These are phyloP conservation scores for Jaltomata sinuosa DNA, from an alignment of 257 asterid species.

Conservation along the genomic window DNA sequence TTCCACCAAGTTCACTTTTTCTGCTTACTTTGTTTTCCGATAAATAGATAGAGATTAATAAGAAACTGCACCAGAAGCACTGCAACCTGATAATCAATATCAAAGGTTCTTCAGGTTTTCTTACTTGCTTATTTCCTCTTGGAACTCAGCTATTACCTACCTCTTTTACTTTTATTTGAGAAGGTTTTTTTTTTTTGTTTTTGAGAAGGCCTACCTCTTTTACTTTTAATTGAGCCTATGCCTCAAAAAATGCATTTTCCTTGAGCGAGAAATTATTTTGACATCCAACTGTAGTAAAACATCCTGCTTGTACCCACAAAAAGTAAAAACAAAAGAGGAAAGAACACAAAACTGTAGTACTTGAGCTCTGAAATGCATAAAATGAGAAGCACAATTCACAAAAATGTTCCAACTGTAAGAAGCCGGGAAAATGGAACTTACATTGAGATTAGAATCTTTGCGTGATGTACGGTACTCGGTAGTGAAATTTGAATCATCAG, in stretches of 20 bases:
- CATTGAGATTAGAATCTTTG: conserved; percentile 70
- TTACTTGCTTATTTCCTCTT: not conserved
- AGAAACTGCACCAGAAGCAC: conserved; percentile 2
- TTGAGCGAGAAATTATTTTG: not conserved
- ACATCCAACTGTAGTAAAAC: not conserved
- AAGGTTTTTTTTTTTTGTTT: too few species aligned
- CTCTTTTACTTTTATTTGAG: not conserved
- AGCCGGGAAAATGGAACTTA: conserved; percentile 23
- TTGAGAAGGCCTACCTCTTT: too few species aligned
- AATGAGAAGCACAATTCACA: not conserved
- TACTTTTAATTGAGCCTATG: not conserved
- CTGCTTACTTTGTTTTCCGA: not conserved
- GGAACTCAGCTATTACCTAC: not conserved
- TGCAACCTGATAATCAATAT: not conserved
- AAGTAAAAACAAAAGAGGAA: not conserved
- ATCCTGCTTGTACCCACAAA: not conserved
- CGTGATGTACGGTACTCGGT: conserved; percentile 57
- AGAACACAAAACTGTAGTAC: not conserved
- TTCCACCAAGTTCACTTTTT: not conserved
- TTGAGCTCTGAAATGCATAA: not conserved
- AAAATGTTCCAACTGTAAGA: not conserved
- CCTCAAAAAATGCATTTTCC: not conserved
- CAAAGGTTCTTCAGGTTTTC: not conserved
- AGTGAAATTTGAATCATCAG: conserved; percentile 74
- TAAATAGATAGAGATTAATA: not conserved